A percentile compares a stretch with the other conserved stretches of the same genome.
These are phyloP conservation scores for Arachis hypogaea DNA, from an alignment of 306 rosid genomes.

Conservation along the genomic window DNA sequence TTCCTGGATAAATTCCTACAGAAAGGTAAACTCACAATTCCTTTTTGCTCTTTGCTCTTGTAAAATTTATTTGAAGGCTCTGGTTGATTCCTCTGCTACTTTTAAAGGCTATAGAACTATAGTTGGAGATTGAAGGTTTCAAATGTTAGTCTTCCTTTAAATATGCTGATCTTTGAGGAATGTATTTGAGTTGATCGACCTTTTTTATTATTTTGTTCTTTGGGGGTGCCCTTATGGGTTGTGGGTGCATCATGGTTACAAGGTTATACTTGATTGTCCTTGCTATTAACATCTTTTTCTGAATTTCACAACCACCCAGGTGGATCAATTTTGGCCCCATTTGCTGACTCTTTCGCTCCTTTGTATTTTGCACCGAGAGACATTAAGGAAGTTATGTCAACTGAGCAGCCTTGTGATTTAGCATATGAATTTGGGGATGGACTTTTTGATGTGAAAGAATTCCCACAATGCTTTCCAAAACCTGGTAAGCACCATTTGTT, in stretches of 20 bases:
- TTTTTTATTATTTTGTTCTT: background rate
- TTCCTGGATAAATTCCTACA: no score
- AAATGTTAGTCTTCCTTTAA: no score
- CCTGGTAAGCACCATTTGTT: slow-evolving; percentile 52
- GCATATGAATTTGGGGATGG: slow-evolving; percentile 91
- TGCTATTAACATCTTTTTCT: slow-evolving; percentile 16
- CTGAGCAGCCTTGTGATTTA: slow-evolving; percentile 89
- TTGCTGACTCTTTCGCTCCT: slow-evolving; percentile 64
- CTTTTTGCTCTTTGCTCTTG: no score
- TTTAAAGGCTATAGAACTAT: background rate
- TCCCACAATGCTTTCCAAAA: slow-evolving; percentile 77
- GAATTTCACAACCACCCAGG: slow-evolving; percentile 54
- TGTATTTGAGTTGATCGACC: no score
- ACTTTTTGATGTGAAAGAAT: slow-evolving; percentile 57
- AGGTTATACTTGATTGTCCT: slow-evolving; percentile 22
- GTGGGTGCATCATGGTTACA: slow-evolving; percentile 24
- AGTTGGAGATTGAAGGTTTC: no score
- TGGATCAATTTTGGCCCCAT: slow-evolving; percentile 56
- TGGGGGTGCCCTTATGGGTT: background rate
- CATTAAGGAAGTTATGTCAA: slow-evolving; percentile 81
- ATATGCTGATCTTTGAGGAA: no score
- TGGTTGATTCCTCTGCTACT: no score
- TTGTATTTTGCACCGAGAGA: slow-evolving; percentile 69
- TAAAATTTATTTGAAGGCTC: no score
- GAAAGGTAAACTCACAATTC: no score